These are phyloP conservation scores for Plantago major DNA, from an alignment of 257 asterid genomes.

Conservation along the genomic window DNA sequence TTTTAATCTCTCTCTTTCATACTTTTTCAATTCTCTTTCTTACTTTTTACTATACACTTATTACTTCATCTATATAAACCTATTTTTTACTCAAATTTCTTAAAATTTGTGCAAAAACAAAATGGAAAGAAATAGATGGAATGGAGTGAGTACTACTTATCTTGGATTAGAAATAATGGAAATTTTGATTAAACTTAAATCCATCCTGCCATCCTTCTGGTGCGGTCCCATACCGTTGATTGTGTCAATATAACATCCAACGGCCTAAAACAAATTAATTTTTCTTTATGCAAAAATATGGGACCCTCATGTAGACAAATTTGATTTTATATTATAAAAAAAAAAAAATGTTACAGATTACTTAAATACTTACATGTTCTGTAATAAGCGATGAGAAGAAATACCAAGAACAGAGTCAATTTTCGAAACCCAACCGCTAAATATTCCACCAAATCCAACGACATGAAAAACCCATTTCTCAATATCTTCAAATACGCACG, in stretches of 20 bases:
- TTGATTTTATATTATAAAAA: too few species aligned
- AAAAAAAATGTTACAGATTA: slow-evolving; percentile 24
- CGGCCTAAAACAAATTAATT: slow-evolving; percentile 25
- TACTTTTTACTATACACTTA: too few species aligned
- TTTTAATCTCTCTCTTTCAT: too few species aligned
- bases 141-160: too few species aligned
- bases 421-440: slow-evolving; percentile 38
- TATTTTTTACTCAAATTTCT: too few species aligned
- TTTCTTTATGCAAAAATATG: neutral
- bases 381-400: too few species aligned
- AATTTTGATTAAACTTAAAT: too few species aligned
- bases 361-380: slow-evolving; percentile 27
- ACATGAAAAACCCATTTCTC: slow-evolving; percentile 18
- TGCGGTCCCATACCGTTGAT: slow-evolving; percentile 25
- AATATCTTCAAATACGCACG: neutral
- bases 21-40: too few species aligned
- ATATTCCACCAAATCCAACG: slow-evolving; percentile 19
- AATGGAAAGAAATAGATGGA: too few species aligned
- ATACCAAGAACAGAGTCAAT: slow-evolving; percentile 22
- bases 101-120: too few species aligned
- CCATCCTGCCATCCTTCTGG: neutral
- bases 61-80: too few species aligned
- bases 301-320: slow-evolving; percentile 32
- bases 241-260: slow-evolving; percentile 13
- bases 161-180: too few species aligned